Evolutionary conservation across 2,329 filamentous ascomycete species (phyloP).

Genomic region (Colletotrichum godetiae): DNA sequence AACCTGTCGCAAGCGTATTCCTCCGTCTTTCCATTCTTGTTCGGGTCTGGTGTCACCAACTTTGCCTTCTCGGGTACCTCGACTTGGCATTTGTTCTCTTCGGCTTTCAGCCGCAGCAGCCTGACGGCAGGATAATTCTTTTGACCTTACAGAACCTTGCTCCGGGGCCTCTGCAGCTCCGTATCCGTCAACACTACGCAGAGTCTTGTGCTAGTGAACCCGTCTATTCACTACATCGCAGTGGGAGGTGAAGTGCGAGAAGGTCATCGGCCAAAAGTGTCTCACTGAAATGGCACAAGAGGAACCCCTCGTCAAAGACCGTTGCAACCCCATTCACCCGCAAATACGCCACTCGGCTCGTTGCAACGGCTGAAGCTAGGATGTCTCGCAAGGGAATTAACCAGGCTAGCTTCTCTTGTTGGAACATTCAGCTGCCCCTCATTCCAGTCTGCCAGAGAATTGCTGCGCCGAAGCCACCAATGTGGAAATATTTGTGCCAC

Average conservation of each 20-base stretch:
- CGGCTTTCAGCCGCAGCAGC: neutral
- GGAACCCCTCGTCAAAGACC: neutral
- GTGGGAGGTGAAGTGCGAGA: neutral
- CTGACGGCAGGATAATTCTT: neutral
- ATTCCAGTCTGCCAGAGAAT: neutral
- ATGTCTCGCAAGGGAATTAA: neutral
- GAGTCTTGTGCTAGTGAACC: neutral
- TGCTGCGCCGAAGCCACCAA: neutral
- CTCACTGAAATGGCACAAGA: neutral
- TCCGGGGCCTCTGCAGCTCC: neutral
- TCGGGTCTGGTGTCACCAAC: neutral
- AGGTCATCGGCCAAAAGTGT: neutral
- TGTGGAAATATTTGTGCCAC: neutral
- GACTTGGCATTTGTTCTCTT: neutral
- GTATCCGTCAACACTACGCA: neutral
- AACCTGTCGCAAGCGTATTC: neutral
- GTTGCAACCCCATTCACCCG: neutral
- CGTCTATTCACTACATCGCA: neutral
- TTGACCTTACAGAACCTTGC: neutral
- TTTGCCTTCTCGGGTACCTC: neutral
- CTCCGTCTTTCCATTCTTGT: neutral
- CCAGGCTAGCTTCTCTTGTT: neutral
- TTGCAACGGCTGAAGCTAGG: neutral
- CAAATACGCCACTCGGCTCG: neutral
- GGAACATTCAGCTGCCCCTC: neutral